Base-by-base conservation (phyloP, 1,284 basidiomycete genomes). In the Kwoniella shivajii region DNA sequence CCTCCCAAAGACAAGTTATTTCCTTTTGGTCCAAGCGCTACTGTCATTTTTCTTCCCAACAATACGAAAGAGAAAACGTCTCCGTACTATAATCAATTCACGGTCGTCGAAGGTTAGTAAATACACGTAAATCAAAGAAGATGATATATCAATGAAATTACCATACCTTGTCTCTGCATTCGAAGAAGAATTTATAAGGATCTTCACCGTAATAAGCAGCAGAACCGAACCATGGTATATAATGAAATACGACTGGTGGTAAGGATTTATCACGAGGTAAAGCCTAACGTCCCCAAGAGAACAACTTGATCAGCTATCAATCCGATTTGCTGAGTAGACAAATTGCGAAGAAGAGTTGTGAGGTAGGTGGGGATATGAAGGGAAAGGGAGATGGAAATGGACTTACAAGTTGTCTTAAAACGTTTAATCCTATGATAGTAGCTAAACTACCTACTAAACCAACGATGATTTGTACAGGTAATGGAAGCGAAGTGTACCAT, bases 1-100 rank as follows among this genome's bases (percentile, higher is more conserved):
- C 95, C 96, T 59, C 96, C 95, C 30, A 99, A 84, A 57, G 98
- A 82, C 64, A 98, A 88, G 80, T 98, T 94, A 77, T 90, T 95
- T 26, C 96, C 96, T 76, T 90, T 90, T 37, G 92, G 83, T 34
- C 94, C 91, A 26, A 99, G 83, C 1, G 92, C 88, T 54, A 95
- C 94, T 0, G 95, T 98, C 65, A 98, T 85, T 54, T 85, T 86
- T 58, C 92, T 86, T 42, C 95, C 95, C 42, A 98, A 81, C 9
- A 99, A 81, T 45, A 92, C 81, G 76, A 95, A 97, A 0, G 95
- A 96, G 80, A 98, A 99, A n/a, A 97, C 86, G 52, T 85, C 82
- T 38, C 85, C 85, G 60, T 85, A 81, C 82, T 84, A 64, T n/a
- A n/a, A n/a, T n/a, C n/a, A n/a, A n/a, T n/a, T n/a, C 3, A 45